Evolutionary conservation across 306 rosid species (phyloP).

Genomic region (Vigna nakashimae): DNA sequence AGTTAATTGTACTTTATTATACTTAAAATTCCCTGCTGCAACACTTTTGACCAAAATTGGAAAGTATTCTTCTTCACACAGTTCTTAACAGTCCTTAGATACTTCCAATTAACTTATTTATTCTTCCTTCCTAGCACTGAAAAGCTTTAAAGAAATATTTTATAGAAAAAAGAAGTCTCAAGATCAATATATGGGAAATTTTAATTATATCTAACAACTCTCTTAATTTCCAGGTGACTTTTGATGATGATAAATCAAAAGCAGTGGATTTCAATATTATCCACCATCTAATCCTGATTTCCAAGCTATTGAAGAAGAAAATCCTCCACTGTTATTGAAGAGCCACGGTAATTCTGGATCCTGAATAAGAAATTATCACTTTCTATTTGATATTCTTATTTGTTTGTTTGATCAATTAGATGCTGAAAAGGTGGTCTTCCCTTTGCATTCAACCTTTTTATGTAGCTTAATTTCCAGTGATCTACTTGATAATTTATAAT

Average conservation of each 20-base stretch:
- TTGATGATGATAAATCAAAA: slow-evolving; percentile 63
- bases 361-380: slow-evolving; percentile 1
- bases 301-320: slow-evolving; percentile 63
- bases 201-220: slow-evolving; percentile 23
- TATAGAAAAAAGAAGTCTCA: slow-evolving; percentile 22
- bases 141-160: slow-evolving; percentile 21
- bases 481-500: background rate
- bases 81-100: slow-evolving; percentile 57
- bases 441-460: background rate
- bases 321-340: slow-evolving; percentile 40
- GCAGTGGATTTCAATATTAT: slow-evolving; percentile 66
- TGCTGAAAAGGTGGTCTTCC: slow-evolving; percentile 17
- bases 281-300: slow-evolving; percentile 76
- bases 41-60: slow-evolving; percentile 58
- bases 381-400: slow-evolving; percentile 24
- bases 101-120: slow-evolving; percentile 86
- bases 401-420: slow-evolving; percentile 11
- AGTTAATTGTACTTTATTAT: no score
- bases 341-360: slow-evolving; percentile 77
- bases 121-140: slow-evolving; percentile 56
- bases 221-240: slow-evolving; percentile 64
- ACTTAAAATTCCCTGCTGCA: slow-evolving; percentile 22
- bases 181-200: slow-evolving; percentile 3
- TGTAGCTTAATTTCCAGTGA: background rate
- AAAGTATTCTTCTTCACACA: slow-evolving; percentile 66